Percentiles rank a stretch among this genome's conserved stretches.
These are phyloP conservation scores for Aureobasidium vineae DNA, from an alignment of 2,329 filamentous ascomycete genomes.

Conservation along the genomic window DNA sequence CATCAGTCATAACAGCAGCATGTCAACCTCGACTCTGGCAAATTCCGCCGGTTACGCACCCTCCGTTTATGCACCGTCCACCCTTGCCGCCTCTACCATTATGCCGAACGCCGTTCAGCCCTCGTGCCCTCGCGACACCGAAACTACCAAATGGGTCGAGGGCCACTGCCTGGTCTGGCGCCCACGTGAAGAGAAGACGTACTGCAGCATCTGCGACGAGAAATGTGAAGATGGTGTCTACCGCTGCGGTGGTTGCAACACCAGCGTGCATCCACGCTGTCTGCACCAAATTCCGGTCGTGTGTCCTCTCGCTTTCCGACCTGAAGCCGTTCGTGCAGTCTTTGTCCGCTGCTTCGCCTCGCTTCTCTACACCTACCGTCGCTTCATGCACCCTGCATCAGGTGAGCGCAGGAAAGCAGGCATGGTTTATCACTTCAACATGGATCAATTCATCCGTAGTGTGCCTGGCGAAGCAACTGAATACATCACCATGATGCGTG, in stretches of 20 bases:
- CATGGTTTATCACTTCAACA: slow-evolving; percentile 63
- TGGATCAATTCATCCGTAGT: slow-evolving; percentile 64
- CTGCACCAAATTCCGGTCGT: slow-evolving; percentile 60
- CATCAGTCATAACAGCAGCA: slow-evolving; percentile 60
- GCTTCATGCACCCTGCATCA: slow-evolving; percentile 58
- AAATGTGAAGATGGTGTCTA: slow-evolving; percentile 72
- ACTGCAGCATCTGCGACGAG: slow-evolving; percentile 74
- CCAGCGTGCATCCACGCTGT: slow-evolving; percentile 58
- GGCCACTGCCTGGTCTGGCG: slow-evolving; percentile 75
- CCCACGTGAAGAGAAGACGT: slow-evolving; percentile 57
- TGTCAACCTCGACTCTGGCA: slow-evolving; percentile 65
- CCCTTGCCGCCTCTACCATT: slow-evolving; percentile 77
- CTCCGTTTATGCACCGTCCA: slow-evolving; percentile 82
- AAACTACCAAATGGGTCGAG: slow-evolving; percentile 79
- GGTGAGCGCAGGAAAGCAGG: slow-evolving; percentile 63
- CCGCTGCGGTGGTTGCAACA: slow-evolving; percentile 64
- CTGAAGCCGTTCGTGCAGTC: slow-evolving; percentile 65
- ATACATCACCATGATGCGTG: slow-evolving; percentile 61
- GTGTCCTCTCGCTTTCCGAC: slow-evolving; percentile 64
- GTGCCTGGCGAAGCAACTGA: slow-evolving; percentile 63
- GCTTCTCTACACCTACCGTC: slow-evolving; percentile 66
- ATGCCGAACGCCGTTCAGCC: slow-evolving; percentile 84
- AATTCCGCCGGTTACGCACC: slow-evolving; percentile 65
- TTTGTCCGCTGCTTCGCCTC: slow-evolving; percentile 69
- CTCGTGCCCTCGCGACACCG: slow-evolving; percentile 64